Base-by-base conservation (phyloP, 129 eudicot genomes). In the Rutidosis leptorrhynchoides region DNA sequence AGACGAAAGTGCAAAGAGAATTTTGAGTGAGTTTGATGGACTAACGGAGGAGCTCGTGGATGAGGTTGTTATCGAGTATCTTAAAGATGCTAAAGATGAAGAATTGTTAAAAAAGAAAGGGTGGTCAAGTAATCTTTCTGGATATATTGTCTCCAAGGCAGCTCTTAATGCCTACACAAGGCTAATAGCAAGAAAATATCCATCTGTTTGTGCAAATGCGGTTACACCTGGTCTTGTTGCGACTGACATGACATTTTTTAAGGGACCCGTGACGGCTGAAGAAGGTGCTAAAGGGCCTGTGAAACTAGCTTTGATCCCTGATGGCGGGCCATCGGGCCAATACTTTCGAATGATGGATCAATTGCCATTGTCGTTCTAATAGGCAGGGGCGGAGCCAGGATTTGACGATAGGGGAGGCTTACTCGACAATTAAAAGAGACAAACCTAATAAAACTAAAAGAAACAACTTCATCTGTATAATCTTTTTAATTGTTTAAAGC, bases 191-290 rank as follows among this genome's bases (percentile, higher is more conserved):
- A 73, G 32, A 58, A 58, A 58, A 25, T 69, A 25, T 63, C 82
- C 82, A 0, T 17, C 54, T 2, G 21, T 82, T 42, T 32, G 54
- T 14, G 66, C 77, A 67, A 82, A 82, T 56, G 75, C 77, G 15
- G 77, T 83, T 59, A 33, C 65, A 62, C 88, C 91, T 37, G 91
- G 91, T 5, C 66, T 33, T 79, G 87, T 85, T 4, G 79, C 73
- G 7, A 85, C 87, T 0, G 85, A 79, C 25, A 40, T 85, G 26
- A 79, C 65, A 19, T 46, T 16, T 37, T 55, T 79, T 43, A 69
- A 40, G 14, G 87, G 91, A 21, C 35, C 27, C 17, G 43, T 68
- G 15, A 69, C 81, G 0, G 83, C 64, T 28, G 85, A 84, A 78
- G 77, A 84, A 77, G 90, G 85, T 23, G 90, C 83, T 2, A 48